Percentiles rank a stretch among this genome's conserved stretches.
Evolutionary conservation across 495 filamentous ascomycete species (phyloP).

Genomic region (Tuber brumale): DNA sequence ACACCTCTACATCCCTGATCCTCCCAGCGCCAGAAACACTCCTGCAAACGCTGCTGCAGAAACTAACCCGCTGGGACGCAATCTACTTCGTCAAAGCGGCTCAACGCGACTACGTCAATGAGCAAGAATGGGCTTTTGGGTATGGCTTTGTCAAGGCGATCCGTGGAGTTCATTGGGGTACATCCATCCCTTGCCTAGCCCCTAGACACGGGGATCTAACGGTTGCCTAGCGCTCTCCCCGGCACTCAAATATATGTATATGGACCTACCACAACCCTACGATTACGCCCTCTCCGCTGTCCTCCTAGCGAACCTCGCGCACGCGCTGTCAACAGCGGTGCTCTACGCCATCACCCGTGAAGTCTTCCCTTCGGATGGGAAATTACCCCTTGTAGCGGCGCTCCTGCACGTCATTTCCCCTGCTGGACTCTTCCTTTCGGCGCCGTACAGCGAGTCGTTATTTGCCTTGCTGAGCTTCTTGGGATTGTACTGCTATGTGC

Average conservation of each 20-base stretch:
- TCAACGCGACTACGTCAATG: slow-evolving; percentile 67
- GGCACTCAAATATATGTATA: slow-evolving; percentile 5
- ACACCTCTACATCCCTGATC: slow-evolving; percentile 72
- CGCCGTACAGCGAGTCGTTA: slow-evolving; percentile 74
- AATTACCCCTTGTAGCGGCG: slow-evolving; percentile 42
- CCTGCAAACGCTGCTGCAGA: slow-evolving; percentile 44
- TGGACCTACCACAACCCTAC: slow-evolving; percentile 20
- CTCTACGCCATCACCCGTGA: slow-evolving; percentile 56
- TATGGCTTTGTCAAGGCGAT: slow-evolving; percentile 57
- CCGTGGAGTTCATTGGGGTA: slow-evolving; percentile 48
- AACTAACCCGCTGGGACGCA: slow-evolving; percentile 81
- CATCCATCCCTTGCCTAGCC: not conserved
- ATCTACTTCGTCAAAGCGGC: slow-evolving; percentile 74
- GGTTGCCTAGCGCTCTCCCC: not conserved
- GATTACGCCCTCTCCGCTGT: slow-evolving; percentile 52
- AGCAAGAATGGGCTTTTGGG: slow-evolving; percentile 97
- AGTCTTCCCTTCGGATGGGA: slow-evolving; percentile 42
- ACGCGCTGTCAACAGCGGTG: slow-evolving; percentile 65
- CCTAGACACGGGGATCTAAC: not conserved
- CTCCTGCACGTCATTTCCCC: slow-evolving; percentile 75
- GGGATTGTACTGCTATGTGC: slow-evolving; percentile 65
- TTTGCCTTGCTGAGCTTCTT: slow-evolving; percentile 72
- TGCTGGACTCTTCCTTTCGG: slow-evolving; percentile 81
- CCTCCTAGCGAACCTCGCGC: slow-evolving; percentile 60
- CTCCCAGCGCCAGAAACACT: slow-evolving; percentile 32